These are phyloP conservation scores for Talaromyces sp. DNA, from an alignment of 2,329 filamentous ascomycete species.

Conservation along the genomic window DNA sequence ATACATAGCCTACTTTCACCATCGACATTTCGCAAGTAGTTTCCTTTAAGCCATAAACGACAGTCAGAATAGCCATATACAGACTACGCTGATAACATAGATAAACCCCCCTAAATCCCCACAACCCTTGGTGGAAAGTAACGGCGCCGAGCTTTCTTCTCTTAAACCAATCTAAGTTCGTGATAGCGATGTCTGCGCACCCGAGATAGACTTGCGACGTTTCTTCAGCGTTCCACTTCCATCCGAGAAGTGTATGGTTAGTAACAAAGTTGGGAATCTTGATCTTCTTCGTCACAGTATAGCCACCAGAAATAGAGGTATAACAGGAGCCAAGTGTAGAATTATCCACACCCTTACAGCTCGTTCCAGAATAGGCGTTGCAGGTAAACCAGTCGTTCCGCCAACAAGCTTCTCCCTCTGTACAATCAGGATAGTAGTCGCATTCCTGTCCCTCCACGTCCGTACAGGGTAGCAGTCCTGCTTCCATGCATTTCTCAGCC, in stretches of 20 bases:
- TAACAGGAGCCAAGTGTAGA: constrained; percentile 41
- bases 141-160: too few species aligned
- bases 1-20: too few species aligned
- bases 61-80: too few species aligned
- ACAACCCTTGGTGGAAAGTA: too few species aligned
- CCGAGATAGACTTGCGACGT: constrained; percentile 49
- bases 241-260: constrained; percentile 47
- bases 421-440: constrained; percentile 45
- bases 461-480: constrained; percentile 43
- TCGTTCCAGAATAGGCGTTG: constrained; percentile 12
- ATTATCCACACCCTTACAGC: constrained; percentile 43
- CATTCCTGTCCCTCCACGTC: constrained; percentile 47
- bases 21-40: too few species aligned
- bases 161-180: constrained; percentile 7
- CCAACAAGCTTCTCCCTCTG: constrained; percentile 38
- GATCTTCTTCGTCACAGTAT: constrained; percentile 49
- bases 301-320: constrained; percentile 49
- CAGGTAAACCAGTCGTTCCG: constrained; percentile 53
- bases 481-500: constrained; percentile 49
- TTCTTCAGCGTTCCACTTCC: constrained; percentile 52
- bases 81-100: too few species aligned
- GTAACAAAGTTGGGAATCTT: constrained; percentile 45
- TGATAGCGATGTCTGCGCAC: constrained; percentile 49
- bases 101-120: too few species aligned
- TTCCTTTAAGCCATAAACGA: too few species aligned